Evolutionary conservation across 805 yeast genomes (phyloP), one percentile per base, ranked within the genome.

Genomic region (Metschnikowia reukaufii): DNA sequence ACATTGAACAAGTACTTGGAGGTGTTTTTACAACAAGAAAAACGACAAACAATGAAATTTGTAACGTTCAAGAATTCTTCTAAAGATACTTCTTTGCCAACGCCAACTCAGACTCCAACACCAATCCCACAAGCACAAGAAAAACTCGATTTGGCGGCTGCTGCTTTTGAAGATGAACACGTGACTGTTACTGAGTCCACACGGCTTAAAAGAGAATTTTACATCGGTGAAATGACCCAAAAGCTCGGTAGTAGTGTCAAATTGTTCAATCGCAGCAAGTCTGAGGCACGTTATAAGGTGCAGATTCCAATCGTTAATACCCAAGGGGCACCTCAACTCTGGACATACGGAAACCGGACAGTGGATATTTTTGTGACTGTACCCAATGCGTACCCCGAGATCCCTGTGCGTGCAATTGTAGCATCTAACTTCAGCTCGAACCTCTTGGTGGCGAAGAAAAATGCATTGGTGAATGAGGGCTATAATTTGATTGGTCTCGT

Each of bases 1-100:
- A 78, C 82, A 2, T 66, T 86, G 36, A 88, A 84, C 58, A 69
- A 65, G 50, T 70, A 80, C 47, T 68, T 86, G 42, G 92, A 86
- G 56, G 54, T 59, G 36, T 79, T 84, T 55, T 67, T 86, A 47
- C 73, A 77, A 39, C 75, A 74, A 63, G 83, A 83, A 52, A 83
- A 82, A 55, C 73, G 76, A 36, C 79, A 77, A 18, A 82, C 88
- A 0, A 67, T 86, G 49, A 86, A 82, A 58, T 73, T 85, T 54
- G 83, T 84, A 25, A 74, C 72, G 12, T 55, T 56, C 53, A 59
- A 47, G 45, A 23, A 47, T 47, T 20, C 50, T 1, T 16, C 35
- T 8, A 39, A 31, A 17, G 27, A 49, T 1, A 42, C 35, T 5
- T 18, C 41, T 1, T 38, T 32, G 20, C 36, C 53, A 6, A 27